Conservation (phyloP, 805 yeast genomes). For the Yarrowia sp. region DNA sequence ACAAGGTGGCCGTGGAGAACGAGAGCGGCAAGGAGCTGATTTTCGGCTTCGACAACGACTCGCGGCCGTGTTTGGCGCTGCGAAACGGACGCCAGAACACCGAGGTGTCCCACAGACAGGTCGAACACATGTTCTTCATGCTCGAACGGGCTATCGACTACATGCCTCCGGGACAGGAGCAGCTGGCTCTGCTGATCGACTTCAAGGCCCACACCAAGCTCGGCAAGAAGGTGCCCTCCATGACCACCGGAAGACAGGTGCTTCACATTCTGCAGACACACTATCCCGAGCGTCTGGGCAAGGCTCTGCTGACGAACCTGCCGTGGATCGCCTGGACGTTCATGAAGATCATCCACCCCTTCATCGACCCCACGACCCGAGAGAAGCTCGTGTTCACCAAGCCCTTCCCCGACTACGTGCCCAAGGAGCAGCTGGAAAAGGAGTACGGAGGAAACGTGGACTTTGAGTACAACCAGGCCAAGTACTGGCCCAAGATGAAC, state of each 20-base stretch:
- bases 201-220: slow-evolving; percentile 76
- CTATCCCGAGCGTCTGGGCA: slow-evolving; percentile 96
- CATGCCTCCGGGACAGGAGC: slow-evolving; percentile 97
- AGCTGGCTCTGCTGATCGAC: slow-evolving; percentile 88
- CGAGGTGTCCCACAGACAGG: slow-evolving; percentile 85
- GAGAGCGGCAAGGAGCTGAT: slow-evolving; percentile 93
- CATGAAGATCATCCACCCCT: slow-evolving; percentile 88
- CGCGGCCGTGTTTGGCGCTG: slow-evolving; percentile 90
- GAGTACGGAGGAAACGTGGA: slow-evolving; percentile 86
- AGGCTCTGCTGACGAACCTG: slow-evolving; percentile 87
- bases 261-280: slow-evolving; percentile 93
- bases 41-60: slow-evolving; percentile 86
- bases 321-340: slow-evolving; percentile 96
- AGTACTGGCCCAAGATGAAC: slow-evolving; percentile 77
- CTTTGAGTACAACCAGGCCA: slow-evolving; percentile 79
- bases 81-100: slow-evolving; percentile 97
- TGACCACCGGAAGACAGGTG: slow-evolving; percentile 88
- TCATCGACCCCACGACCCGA: slow-evolving; percentile 93
- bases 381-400: slow-evolving; percentile 92
- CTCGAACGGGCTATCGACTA: slow-evolving; percentile 89
- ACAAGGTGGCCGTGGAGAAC: slow-evolving; percentile 63
- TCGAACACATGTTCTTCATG: slow-evolving; percentile 93
- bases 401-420: slow-evolving; percentile 84
- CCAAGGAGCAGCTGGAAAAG: slow-evolving; percentile 78
- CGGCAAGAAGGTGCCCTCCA: slow-evolving; percentile 82